A percentile compares a stretch with the other conserved stretches of the same genome.
Conservation (phyloP, 2,329 filamentous ascomycete species). For the Cryoendolithus antarcticus region DNA sequence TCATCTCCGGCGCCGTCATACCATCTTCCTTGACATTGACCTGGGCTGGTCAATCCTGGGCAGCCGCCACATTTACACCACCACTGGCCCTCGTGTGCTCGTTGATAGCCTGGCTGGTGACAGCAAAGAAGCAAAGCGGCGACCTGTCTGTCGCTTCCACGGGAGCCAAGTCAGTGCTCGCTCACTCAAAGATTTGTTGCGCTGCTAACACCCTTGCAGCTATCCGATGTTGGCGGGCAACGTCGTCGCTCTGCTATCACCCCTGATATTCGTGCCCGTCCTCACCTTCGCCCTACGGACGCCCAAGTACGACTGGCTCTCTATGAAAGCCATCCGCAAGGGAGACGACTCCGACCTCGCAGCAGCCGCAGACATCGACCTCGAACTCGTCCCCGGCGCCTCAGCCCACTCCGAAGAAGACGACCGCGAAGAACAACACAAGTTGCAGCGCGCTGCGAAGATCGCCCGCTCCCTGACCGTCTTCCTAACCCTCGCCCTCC, state of each 20-base stretch:
- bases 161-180: constrained; percentile 49
- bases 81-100: constrained; percentile 57
- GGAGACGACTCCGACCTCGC: constrained; percentile 64
- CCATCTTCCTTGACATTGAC: constrained; percentile 69
- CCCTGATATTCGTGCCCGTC: constrained; percentile 58
- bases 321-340: constrained; percentile 63
- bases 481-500: constrained; percentile 54
- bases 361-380: constrained; percentile 48
- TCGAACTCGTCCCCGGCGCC: constrained; percentile 49
- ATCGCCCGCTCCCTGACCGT: constrained; percentile 48
- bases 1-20: constrained; percentile 66
- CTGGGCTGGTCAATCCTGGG: constrained; percentile 68
- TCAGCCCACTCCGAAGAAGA: constrained; percentile 24
- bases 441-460: constrained; percentile 30
- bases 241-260: constrained; percentile 65
- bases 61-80: constrained; percentile 56
- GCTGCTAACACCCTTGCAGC: constrained; percentile 12
- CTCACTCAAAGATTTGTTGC: not conserved
- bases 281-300: constrained; percentile 53
- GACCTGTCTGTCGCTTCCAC: constrained; percentile 58
- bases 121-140: constrained; percentile 55
- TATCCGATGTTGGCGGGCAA: constrained; percentile 81
- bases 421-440: constrained; percentile 25
- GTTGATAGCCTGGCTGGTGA: constrained; percentile 64
- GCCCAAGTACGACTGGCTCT: constrained; percentile 72